Percentiles rank a stretch among this genome's conserved stretches.
Evolutionary conservation across 257 asterid genomes (phyloP).

Genomic region (Ligustrum vulgare): DNA sequence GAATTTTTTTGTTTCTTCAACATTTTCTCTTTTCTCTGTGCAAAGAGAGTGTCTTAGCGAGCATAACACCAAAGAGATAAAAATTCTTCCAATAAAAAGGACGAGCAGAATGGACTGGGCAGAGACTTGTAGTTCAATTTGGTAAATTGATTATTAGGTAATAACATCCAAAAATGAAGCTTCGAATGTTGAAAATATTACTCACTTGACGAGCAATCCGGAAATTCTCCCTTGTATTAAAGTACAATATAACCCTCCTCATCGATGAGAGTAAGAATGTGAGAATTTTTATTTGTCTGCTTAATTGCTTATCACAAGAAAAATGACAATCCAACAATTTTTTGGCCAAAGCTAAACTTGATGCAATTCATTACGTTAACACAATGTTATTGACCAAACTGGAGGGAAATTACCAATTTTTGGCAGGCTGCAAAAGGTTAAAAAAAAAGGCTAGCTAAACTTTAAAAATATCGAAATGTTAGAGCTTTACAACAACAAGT

Average conservation of each 20-base stretch:
- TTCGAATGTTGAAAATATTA: too few species aligned
- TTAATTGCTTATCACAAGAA: constrained; percentile 31
- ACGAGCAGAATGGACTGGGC: neutral
- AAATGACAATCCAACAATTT: neutral
- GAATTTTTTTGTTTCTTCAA: constrained; percentile 91
- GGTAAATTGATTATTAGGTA: neutral
- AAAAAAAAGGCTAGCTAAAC: too few species aligned
- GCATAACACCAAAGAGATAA: constrained; percentile 16
- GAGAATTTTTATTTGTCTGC: constrained; percentile 54
- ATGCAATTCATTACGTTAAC: neutral
- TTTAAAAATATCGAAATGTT: too few species aligned
- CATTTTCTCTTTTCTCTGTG: constrained; percentile 85
- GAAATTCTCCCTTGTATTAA: too few species aligned
- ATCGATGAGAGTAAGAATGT: constrained; percentile 65
- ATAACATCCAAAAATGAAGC: too few species aligned
- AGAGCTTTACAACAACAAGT: too few species aligned
- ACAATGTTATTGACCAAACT: neutral
- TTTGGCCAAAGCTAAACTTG: neutral
- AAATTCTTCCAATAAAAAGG: constrained; percentile 3
- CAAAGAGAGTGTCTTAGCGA: constrained; percentile 24
- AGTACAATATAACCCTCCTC: constrained; percentile 72
- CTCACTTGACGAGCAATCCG: too few species aligned
- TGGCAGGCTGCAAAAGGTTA: too few species aligned
- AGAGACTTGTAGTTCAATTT: neutral
- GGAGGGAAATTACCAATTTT: neutral